Conservation (phyloP, 306 rosid genomes). For the Myrica gale region DNA sequence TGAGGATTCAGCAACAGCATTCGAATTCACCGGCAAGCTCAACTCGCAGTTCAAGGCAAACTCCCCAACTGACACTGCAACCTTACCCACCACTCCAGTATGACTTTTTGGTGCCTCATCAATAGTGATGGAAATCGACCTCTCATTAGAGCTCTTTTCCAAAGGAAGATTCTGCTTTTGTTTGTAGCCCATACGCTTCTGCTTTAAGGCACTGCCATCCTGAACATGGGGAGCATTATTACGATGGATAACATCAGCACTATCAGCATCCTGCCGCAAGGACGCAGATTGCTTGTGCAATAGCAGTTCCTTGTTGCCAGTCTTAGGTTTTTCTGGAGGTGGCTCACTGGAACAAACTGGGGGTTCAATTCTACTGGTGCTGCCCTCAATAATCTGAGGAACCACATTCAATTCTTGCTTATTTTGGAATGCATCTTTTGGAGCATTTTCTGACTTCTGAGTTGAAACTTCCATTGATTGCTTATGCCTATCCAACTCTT, state of each 20-base stretch:
- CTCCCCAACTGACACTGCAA: conserved; percentile 36
- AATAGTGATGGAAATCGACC: conserved; percentile 33
- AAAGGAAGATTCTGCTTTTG: conserved; percentile 54
- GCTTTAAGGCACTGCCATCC: conserved; percentile 54
- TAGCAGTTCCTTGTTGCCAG: conserved; percentile 37
- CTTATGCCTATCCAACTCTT: conserved; percentile 67
- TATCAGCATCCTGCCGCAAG: conserved; percentile 45
- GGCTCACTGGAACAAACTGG: conserved; percentile 36
- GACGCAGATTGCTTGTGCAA: conserved; percentile 40
- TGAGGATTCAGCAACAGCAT: conserved; percentile 42
- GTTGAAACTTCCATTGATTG: conserved; percentile 46
- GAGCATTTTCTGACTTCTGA: conserved; percentile 39
- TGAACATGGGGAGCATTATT: conserved; percentile 41
- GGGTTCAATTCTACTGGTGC: conserved; percentile 30
- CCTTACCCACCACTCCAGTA: conserved; percentile 34
- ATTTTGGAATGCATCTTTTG: conserved; percentile 43
- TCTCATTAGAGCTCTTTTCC: conserved; percentile 44
- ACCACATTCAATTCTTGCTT: conserved; percentile 40
- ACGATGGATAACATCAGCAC: conserved; percentile 35
- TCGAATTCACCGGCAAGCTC: conserved; percentile 33
- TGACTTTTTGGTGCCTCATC: conserved; percentile 37
- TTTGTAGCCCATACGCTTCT: conserved; percentile 52
- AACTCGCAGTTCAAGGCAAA: conserved; percentile 34
- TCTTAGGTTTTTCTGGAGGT: conserved; percentile 34
- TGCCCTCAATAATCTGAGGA: conserved; percentile 37